Evolutionary conservation across 1,284 basidiomycete genomes (phyloP), one percentile per base, ranked within the genome.

Genomic region (Tetrapyrgos nigripes): DNA sequence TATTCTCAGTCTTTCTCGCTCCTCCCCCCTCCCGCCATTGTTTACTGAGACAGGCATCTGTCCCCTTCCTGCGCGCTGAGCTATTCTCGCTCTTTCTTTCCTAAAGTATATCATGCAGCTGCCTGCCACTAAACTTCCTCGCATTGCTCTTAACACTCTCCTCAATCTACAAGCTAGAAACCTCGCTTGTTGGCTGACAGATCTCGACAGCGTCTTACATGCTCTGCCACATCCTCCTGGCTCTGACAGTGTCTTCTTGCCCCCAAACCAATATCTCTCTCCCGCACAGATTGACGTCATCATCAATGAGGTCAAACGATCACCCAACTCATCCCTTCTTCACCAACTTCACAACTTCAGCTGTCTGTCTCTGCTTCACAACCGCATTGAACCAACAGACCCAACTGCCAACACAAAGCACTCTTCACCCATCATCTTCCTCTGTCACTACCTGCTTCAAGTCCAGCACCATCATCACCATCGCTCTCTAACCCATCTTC

Each of bases 41-140:
- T 69, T 61, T 59, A 67, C 70, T 3, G 71, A 73, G 54, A 68
- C 69, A 10, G 67, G 66, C 0, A 23, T 69, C 10, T 24, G 63
- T 27, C 66, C 66, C 1, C 50, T 72, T 10, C 26, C 40, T 0
- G 59, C 55, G 31, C 55, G 65, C 0, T 59, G 68, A 0, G 6
- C 61, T 2, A 24, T 59, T 0, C 55, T 69, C 0, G 62, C 63
- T 4, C 17, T 56, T 11, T 3, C 23, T 2, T 57, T 49, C 33
- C 28, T 57, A 2, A 14, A 17, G 2, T 60, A 60, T 21, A 21
- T 57, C 3, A 10, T 53, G 1, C 13, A 23, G 3, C 23, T 46
- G 0, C 40, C 45, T 0, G 10, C 1, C 1, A n/a, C 21, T 14
- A 28, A 43, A 21, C 50, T 21, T 50, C 43, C 47, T 10, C 5